Conservation (phyloP, 768 basidiomycete species). For the Pholiota conissans region DNA sequence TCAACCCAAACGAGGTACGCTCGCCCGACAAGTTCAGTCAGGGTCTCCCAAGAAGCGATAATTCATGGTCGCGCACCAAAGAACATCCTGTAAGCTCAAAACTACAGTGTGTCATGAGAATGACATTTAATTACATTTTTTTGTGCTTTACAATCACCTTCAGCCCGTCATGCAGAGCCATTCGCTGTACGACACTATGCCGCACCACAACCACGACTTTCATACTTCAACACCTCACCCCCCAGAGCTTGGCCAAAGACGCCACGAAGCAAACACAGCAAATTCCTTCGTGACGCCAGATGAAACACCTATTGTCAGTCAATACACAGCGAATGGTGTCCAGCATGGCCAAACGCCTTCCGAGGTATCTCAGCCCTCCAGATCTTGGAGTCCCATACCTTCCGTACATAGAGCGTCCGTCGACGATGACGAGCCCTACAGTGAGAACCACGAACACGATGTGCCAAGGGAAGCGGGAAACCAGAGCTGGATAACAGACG, state of each 20-base stretch:
- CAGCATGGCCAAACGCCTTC: constrained; percentile 8
- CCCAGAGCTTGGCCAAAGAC: not conserved
- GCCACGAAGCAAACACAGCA: not conserved
- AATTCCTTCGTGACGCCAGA: constrained; percentile 1
- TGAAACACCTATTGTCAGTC: constrained; percentile 21
- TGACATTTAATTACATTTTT: not conserved
- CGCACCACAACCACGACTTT: not conserved
- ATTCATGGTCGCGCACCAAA: not conserved
- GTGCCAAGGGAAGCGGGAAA: not conserved
- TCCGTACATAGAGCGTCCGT: constrained; percentile 30
- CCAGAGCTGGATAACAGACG: constrained; percentile 13
- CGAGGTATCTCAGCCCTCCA: constrained; percentile 15
- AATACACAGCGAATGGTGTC: constrained; percentile 14
- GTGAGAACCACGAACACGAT: not conserved
- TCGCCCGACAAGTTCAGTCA: not conserved
- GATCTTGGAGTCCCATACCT: constrained; percentile 34
- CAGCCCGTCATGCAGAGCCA: not conserved
- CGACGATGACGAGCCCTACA: constrained; percentile 1
- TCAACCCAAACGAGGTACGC: not conserved
- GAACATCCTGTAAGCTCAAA: not conserved
- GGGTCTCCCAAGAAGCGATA: not conserved
- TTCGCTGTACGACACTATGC: not conserved
- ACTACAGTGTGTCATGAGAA: too few species aligned
- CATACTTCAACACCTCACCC: not conserved
- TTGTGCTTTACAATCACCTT: not conserved